Evolutionary conservation across 257 asterid species (phyloP).

Genomic region (Gentiana dahurica): DNA sequence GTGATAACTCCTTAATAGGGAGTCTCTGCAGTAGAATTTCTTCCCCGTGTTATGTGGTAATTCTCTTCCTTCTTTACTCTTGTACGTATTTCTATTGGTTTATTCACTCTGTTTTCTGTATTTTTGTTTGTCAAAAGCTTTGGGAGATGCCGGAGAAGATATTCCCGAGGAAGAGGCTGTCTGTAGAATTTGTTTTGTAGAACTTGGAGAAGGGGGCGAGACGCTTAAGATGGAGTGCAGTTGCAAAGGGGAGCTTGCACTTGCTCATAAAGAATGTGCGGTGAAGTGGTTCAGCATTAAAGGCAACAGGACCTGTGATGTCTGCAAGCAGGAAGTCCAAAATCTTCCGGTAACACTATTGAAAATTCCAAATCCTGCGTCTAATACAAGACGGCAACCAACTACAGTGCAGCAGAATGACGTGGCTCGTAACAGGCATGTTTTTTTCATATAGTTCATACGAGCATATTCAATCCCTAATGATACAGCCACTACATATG

Average conservation of each 20-base stretch:
- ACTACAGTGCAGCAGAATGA: constrained; percentile 44
- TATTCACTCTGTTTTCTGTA: background rate
- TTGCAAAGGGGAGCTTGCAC: constrained; percentile 98
- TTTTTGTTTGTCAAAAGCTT: constrained; percentile 17
- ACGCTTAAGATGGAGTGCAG: constrained; percentile 94
- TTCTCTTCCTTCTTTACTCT: no score
- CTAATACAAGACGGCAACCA: constrained; percentile 40
- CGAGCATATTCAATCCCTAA: background rate
- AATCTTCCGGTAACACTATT: constrained; percentile 85
- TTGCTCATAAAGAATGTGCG: constrained; percentile 90
- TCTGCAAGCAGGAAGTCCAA: constrained; percentile 82
- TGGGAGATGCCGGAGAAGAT: constrained; percentile 66
- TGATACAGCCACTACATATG: no score
- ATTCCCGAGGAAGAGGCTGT: constrained; percentile 99
- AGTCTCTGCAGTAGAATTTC: no score
- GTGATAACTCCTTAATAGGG: no score
- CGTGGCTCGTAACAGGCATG: constrained; percentile 70
- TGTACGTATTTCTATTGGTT: background rate
- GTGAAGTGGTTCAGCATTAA: constrained; percentile 92
- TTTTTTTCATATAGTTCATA: constrained; percentile 8
- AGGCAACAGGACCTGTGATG: constrained; percentile 90
- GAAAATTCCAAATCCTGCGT: constrained; percentile 63
- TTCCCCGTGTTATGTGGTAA: no score
- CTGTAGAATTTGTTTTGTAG: constrained; percentile 88
- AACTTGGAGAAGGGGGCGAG: constrained; percentile 93